Evolutionary conservation across 257 asterid genomes (phyloP), one percentile per base, ranked within the genome.

Genomic region (Gynochthodes officinalis): DNA sequence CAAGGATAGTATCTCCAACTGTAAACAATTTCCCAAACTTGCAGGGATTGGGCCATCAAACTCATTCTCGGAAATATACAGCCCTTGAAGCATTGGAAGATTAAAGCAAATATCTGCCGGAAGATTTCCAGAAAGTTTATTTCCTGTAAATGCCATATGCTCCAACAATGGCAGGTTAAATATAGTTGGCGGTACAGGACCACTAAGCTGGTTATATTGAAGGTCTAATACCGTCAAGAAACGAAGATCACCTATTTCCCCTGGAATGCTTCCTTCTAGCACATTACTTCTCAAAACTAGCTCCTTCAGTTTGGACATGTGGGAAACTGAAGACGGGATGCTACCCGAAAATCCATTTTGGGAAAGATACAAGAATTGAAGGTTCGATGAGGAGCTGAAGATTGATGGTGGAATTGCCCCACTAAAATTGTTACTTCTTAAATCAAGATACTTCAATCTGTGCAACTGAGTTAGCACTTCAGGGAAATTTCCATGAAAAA

Each of bases 21-120:
- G 39, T 7, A 67, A n/a, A 40, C 85, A 77, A 16, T 75, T 68
- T 25, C 76, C 76, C 23, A 80, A 50, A 37, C 72, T 72, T 2
- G 72, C 4, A 1, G 81, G 81, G n/a, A 83, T 77, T 14, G 8
- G 2, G 30, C 85, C 85, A 68, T 25, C 13, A 21, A 78, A 42
- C 42, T 54, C 32, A 40, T 78, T 74, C 2, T 4, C 0, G 10
- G 61, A 53, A 35, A 78, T 72, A 39, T 12, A 18, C 48, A 78
- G 69, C 30, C 28, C n/a, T 63, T 42, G 25, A 50, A 78, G 64
- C 33, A 32, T 13, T 50, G 81, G 81, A 48, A 77, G 77, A n/a
- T 42, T 62, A 35, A 16, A 60, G 37, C 67, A 68, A 11, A 72
- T 25, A 13, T 67, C 66, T 21, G 4, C 39, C 1, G 81, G 81